Percentiles rank a stretch among this genome's conserved stretches.
Evolutionary conservation across 352 stramenopile species (phyloP).

Genomic region (Thraustochytrium sp.): DNA sequence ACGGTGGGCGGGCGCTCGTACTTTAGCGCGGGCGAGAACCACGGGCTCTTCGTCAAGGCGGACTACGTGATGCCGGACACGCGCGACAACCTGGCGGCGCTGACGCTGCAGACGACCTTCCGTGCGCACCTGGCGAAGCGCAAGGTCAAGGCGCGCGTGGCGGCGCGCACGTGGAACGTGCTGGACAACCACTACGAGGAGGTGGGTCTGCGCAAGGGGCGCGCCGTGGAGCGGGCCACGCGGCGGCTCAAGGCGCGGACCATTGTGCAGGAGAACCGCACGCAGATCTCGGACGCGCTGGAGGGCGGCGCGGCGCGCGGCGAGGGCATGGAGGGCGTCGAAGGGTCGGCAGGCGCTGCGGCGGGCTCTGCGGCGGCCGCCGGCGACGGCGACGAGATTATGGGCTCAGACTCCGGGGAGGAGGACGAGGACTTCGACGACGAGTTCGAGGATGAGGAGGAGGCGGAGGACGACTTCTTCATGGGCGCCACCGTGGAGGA

Average conservation of each 20-base stretch:
- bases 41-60: slow-evolving; percentile 69
- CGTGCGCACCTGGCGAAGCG: slow-evolving; percentile 63
- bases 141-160: slow-evolving; percentile 69
- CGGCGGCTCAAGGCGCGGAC: slow-evolving; percentile 49
- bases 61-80: slow-evolving; percentile 65
- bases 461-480: not conserved
- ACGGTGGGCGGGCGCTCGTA: slow-evolving; percentile 63
- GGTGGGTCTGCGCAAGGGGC: slow-evolving; percentile 40
- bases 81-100: slow-evolving; percentile 63
- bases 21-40: slow-evolving; percentile 71
- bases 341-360: not conserved
- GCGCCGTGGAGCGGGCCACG: slow-evolving; percentile 30
- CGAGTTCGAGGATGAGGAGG: not conserved
- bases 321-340: slow-evolving; percentile 30
- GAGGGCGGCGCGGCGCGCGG: not conserved
- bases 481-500: slow-evolving; percentile 42
- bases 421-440: not conserved
- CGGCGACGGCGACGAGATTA: not conserved
- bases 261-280: not conserved
- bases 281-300: not conserved
- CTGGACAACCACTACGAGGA: slow-evolving; percentile 65
- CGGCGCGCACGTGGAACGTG: slow-evolving; percentile 74
- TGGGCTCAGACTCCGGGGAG: not conserved
- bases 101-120: slow-evolving; percentile 67
- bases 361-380: not conserved